phyloP scores from a whole-genome alignment of 2,329 filamentous ascomycete genomes.

The Xylaria hypoxylon region DNA sequence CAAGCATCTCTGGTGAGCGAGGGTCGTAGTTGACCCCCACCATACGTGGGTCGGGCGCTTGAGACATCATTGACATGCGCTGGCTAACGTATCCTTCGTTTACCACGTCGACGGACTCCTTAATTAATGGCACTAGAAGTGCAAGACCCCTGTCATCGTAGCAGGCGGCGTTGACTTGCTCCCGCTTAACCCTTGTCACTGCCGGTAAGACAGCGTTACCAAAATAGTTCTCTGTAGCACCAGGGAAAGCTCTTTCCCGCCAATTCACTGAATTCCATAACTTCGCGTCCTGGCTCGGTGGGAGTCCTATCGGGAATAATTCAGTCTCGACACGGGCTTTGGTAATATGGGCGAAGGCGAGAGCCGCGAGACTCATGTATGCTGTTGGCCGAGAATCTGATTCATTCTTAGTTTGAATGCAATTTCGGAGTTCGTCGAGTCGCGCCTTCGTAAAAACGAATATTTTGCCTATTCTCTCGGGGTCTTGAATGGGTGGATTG shows the following conservation, averaged over 20 bases:
- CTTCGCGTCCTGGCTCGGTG: slow-evolving; percentile 42
- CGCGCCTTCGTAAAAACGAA: slow-evolving; percentile 55
- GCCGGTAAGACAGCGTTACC: slow-evolving; percentile 58
- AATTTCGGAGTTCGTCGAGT: slow-evolving; percentile 50
- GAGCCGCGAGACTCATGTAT: slow-evolving; percentile 55
- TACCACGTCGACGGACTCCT: slow-evolving; percentile 52
- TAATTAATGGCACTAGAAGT: slow-evolving; percentile 48
- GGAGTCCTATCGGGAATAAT: slow-evolving; percentile 41
- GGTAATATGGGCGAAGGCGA: slow-evolving; percentile 57
- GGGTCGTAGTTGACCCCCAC: slow-evolving; percentile 57
- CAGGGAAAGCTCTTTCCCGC: slow-evolving; percentile 53
- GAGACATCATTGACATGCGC: slow-evolving; percentile 54
- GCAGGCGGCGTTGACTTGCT: slow-evolving; percentile 44
- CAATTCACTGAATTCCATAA: slow-evolving; percentile 59
- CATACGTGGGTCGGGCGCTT: slow-evolving; percentile 54
- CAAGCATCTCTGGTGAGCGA: slow-evolving; percentile 54
- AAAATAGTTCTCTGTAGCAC: slow-evolving; percentile 52
- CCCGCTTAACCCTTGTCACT: slow-evolving; percentile 47
- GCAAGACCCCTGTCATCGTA: slow-evolving; percentile 47
- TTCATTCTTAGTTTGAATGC: slow-evolving; percentile 41
- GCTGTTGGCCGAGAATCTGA: slow-evolving; percentile 50
- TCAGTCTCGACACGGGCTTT: slow-evolving; percentile 50
- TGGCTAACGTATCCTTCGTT: slow-evolving; percentile 56
- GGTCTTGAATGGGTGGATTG: slow-evolving; percentile 47
- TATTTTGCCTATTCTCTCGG: slow-evolving; percentile 56